Evolutionary conservation across 2,329 filamentous ascomycete genomes (phyloP), one percentile per base, ranked within the genome.

Genomic region (Neurospora sp.): DNA sequence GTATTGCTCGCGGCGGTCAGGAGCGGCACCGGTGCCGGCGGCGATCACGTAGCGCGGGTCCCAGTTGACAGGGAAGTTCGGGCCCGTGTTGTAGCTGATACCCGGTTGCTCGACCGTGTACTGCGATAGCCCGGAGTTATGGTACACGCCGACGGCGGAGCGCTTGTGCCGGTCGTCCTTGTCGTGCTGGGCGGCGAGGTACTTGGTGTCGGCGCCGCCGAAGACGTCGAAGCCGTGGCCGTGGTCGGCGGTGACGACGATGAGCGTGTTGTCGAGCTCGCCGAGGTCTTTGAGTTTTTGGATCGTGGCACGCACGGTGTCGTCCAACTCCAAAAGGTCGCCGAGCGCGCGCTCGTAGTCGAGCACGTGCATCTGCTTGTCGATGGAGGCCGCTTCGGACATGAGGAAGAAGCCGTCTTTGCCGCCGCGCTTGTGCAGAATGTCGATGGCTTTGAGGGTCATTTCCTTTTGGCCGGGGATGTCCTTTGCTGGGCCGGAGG

Each of bases 311-410:
- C 89, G 89, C 74, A 96, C 83, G 4, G 93, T 93, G 80, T 96
- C 92, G 77, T 96, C 92, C 40, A 96, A 86, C 81, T 96, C 93
- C 52, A 96, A 87, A 1, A 96, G 87, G 75, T 96, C 93, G 69
- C 91, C 93, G 0, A 96, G 88, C 0, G 93, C 91, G 69, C 93
- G 91, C 81, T 96, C 91, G 78, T 96, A 96, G 82, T 96, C 93
- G 23, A 96, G 86, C 2, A 83, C 79, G 81, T 96, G 93, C 92
- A 96, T 96, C 85, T 93, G 90, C 85, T 96, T 96, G 82, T 96
- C 93, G 75, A 96, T 91, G 1, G 89, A 92, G 17, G 93, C 93
- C 36, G 90, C 93, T 80, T 96, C 93, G 13, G 89, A 89, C 92
- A 96, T 96, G 77, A 96, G 85, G 84, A 96, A 93, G 86, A 91